Evolutionary conservation across 208 protist species (phyloP).

Genomic region (Histomonas meleagridis): DNA sequence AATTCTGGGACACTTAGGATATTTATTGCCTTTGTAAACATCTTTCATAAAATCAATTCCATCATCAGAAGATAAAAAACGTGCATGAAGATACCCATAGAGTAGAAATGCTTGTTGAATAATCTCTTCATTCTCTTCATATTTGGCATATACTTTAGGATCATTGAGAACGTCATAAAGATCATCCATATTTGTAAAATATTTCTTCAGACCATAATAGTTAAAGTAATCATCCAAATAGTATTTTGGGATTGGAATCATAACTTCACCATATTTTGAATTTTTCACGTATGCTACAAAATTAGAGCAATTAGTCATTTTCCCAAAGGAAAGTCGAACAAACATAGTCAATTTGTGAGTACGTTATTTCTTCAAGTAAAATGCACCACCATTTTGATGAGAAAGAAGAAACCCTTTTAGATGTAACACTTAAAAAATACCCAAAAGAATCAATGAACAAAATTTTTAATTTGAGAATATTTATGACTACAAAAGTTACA

Average conservation of each 20-base stretch:
- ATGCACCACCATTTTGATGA: neutral
- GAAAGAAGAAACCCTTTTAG: neutral
- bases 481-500: neutral
- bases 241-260: neutral
- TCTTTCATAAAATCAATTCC: neutral
- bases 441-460: slow-evolving; percentile 22
- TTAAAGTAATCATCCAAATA: neutral
- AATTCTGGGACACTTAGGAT: neutral
- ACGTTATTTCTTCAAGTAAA: too few species aligned
- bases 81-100: neutral
- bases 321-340: too few species aligned
- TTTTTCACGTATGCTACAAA: too few species aligned
- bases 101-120: too few species aligned
- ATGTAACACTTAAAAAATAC: slow-evolving; percentile 1
- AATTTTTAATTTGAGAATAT: neutral
- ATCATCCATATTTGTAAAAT: too few species aligned
- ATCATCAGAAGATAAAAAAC: neutral
- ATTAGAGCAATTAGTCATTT: too few species aligned
- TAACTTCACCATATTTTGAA: too few species aligned
- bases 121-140: too few species aligned
- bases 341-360: too few species aligned
- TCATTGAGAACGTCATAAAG: too few species aligned
- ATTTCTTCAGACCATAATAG: neutral
- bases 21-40: neutral
- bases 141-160: too few species aligned